A percentile compares a stretch with the other conserved stretches of the same genome.
Conservation (phyloP, 805 yeast genomes). For the Candida oleophila region DNA sequence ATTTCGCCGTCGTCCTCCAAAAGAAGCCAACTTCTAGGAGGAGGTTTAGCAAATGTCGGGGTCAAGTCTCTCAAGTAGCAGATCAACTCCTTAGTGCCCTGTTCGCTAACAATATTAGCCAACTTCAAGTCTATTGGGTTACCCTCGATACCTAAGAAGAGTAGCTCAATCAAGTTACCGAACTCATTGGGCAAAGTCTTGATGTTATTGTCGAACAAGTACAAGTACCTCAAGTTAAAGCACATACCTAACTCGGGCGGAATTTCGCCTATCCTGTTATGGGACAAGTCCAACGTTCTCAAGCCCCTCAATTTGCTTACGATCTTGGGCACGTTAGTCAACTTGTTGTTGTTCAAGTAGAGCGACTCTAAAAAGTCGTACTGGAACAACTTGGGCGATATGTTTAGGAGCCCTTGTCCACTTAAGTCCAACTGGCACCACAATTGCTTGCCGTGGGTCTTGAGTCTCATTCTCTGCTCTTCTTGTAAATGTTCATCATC, state of each 20-base stretch:
- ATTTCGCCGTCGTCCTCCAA: slow-evolving; percentile 77
- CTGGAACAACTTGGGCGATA: slow-evolving; percentile 73
- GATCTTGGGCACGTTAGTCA: slow-evolving; percentile 63
- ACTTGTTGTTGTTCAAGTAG: slow-evolving; percentile 82
- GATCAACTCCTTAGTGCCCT: slow-evolving; percentile 83
- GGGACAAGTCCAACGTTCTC: slow-evolving; percentile 81
- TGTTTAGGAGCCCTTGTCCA: slow-evolving; percentile 75
- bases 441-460: slow-evolving; percentile 68
- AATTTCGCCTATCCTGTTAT: slow-evolving; percentile 66
- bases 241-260: slow-evolving; percentile 86
- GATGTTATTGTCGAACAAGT: slow-evolving; percentile 84
- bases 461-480: slow-evolving; percentile 60
- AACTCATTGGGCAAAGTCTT: slow-evolving; percentile 76
- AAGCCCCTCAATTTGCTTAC: slow-evolving; percentile 69
- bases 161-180: slow-evolving; percentile 80
- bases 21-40: slow-evolving; percentile 80
- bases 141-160: slow-evolving; percentile 91
- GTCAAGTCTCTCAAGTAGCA: slow-evolving; percentile 79
- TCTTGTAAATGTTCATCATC: slow-evolving; percentile 54
- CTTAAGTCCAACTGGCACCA: slow-evolving; percentile 95
- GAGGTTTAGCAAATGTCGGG: slow-evolving; percentile 63
- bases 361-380: slow-evolving; percentile 84
- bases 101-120: slow-evolving; percentile 68
- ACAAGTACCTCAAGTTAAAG: slow-evolving; percentile 74
- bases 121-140: slow-evolving; percentile 72